Conservation (phyloP, 1,139 yeast genomes). For the Meyerozyma elateridarum region DNA sequence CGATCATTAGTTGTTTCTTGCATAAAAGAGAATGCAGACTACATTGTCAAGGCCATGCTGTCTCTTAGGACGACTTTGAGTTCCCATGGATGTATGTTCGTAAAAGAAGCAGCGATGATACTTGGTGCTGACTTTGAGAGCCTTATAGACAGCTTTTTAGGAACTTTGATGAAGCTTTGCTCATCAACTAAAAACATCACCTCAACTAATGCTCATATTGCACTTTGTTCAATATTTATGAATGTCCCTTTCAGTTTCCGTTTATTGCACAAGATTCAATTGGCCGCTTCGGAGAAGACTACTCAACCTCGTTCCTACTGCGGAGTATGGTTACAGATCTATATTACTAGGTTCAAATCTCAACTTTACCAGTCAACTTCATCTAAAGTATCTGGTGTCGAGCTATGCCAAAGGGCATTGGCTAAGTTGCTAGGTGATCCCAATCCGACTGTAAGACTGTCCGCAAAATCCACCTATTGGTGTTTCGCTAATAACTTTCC, state of each 20-base stretch:
- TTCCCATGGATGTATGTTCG: slow-evolving; percentile 66
- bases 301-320: slow-evolving; percentile 66
- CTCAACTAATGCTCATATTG: slow-evolving; percentile 67
- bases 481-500: slow-evolving; percentile 46
- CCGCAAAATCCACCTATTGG: slow-evolving; percentile 76
- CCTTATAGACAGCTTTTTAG: slow-evolving; percentile 57
- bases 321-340: slow-evolving; percentile 65
- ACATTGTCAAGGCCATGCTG: slow-evolving; percentile 59
- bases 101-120: slow-evolving; percentile 65
- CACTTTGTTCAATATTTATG: slow-evolving; percentile 57
- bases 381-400: slow-evolving; percentile 37
- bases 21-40: slow-evolving; percentile 48
- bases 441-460: slow-evolving; percentile 73
- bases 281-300: slow-evolving; percentile 63
- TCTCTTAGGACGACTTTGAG: slow-evolving; percentile 85
- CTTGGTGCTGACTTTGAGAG: slow-evolving; percentile 51
- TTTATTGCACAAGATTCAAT: slow-evolving; percentile 46
- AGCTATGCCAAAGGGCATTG: slow-evolving; percentile 49
- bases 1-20: slow-evolving; percentile 39
- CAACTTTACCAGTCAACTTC: slow-evolving; percentile 26
- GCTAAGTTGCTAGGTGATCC: slow-evolving; percentile 70
- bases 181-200: slow-evolving; percentile 78
- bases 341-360: slow-evolving; percentile 41
- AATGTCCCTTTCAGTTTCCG: slow-evolving; percentile 53
- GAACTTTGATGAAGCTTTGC: slow-evolving; percentile 56